phyloP scores from a whole-genome alignment of 306 rosid genomes.

The Dalbergia oliveri region DNA sequence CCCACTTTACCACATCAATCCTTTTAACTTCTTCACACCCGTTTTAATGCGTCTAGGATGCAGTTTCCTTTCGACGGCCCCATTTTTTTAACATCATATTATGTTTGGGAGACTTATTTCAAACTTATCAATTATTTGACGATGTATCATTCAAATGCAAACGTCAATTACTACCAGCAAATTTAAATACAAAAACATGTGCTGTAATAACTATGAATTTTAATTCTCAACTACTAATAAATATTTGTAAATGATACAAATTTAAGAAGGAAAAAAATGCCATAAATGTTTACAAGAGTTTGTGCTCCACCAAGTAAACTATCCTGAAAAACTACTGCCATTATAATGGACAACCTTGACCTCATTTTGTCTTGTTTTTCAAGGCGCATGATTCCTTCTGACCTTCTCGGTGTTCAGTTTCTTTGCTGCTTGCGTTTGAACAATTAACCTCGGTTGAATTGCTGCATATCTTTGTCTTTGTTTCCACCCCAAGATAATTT shows the following conservation, averaged over 20 bases:
- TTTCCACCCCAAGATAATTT: constrained; percentile 89
- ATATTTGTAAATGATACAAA: constrained; percentile 39
- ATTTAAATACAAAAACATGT: constrained; percentile 34
- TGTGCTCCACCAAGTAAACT: background rate
- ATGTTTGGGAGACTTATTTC: too few species aligned
- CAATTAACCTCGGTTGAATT: constrained; percentile 61
- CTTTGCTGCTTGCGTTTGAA: constrained; percentile 34
- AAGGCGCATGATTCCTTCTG: constrained; percentile 31
- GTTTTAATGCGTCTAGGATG: too few species aligned
- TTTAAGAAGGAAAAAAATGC: background rate
- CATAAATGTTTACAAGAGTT: constrained; percentile 30
- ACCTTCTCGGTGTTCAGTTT: constrained; percentile 36
- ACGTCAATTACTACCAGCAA: constrained; percentile 23
- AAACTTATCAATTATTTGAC: background rate
- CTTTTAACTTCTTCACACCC: too few species aligned
- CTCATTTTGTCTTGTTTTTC: constrained; percentile 42
- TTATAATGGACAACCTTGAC: background rate
- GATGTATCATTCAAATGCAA: constrained; percentile 24
- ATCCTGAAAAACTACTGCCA: background rate
- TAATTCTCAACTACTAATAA: constrained; percentile 39
- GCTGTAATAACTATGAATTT: constrained; percentile 36
- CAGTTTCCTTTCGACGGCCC: too few species aligned
- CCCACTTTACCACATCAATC: background rate
- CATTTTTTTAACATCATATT: too few species aligned
- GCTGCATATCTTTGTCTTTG: constrained; percentile 68